Evolutionary conservation across 306 rosid species (phyloP), one percentile per base, ranked within the genome.

Genomic region (Prunus dulcis): DNA sequence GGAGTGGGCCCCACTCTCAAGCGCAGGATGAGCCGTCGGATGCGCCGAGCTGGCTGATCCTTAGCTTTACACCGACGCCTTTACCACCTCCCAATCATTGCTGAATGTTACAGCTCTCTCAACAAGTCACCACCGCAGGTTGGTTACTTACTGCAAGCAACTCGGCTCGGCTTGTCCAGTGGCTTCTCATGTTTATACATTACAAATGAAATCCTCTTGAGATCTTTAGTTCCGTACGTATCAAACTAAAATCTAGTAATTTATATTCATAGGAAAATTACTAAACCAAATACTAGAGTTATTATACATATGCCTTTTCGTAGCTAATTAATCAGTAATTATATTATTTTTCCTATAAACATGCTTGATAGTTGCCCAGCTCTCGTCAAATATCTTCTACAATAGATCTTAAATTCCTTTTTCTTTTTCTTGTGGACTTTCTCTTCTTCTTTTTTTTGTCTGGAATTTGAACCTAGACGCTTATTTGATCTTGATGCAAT

Each of bases 1-100:
- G 69, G 17, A 27, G 5, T n/a, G 76, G 76, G 15, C 30, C 66
- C 79, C 45, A 3, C 30, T 32, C 18, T 1, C 19, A 15, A 62
- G 67, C 82, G 78, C 71, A 86, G 68, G 5, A 76, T 28, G 62
- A 85, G 84, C 79, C 87, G 83, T 45, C 14, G 45, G 78, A 82
- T 74, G 69, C 86, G 87, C 85, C 78, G 80, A 78, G 77, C 43
- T 60, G 70, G 49, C 74, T 18, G 79, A 79, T 67, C 58, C 61
- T 58, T 71, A 65, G 80, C 92, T 80, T 84, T 47, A 3, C 74
- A 53, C 61, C 49, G 32, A 82, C 84, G 84, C 78, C 32, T 67
- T 53, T 30, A 12, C 19, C 60, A n/a, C 69, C 68, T 52, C 53
- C 70, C 82, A 84, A 65, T 82, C 78, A 89, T 85, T 79, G 49